Evolutionary conservation across 495 filamentous ascomycete species (phyloP).

Genomic region (Sporormia fimetaria): DNA sequence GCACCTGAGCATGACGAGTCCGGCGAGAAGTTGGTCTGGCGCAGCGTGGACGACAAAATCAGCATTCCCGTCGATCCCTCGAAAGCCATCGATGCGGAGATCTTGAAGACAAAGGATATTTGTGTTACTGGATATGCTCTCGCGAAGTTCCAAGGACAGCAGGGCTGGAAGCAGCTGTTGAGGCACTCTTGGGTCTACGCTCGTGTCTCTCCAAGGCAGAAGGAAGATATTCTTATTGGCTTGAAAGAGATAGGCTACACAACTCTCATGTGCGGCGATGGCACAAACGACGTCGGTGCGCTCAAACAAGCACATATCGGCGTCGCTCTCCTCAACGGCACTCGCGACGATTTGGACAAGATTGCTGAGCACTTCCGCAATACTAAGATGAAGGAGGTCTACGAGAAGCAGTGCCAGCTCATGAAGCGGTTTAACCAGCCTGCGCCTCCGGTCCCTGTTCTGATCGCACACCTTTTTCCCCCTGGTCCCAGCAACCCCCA

Average conservation of each 20-base stretch:
- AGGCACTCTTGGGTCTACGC: slow-evolving; percentile 96
- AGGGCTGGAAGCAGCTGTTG: slow-evolving; percentile 59
- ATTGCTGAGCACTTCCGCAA: slow-evolving; percentile 88
- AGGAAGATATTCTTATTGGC: slow-evolving; percentile 94
- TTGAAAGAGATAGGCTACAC: slow-evolving; percentile 95
- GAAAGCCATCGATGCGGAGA: slow-evolving; percentile 66
- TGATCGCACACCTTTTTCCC: slow-evolving; percentile 91
- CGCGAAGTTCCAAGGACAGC: slow-evolving; percentile 73
- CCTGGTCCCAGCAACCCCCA: slow-evolving; percentile 89
- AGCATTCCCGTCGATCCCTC: slow-evolving; percentile 80
- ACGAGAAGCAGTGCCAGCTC: slow-evolving; percentile 84
- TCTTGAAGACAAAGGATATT: slow-evolving; percentile 78
- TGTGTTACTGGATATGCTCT: slow-evolving; percentile 95
- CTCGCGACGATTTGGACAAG: slow-evolving; percentile 74
- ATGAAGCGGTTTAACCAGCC: slow-evolving; percentile 93
- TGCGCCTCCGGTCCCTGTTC: slow-evolving; percentile 70
- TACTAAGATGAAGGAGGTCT: slow-evolving; percentile 96
- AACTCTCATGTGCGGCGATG: slow-evolving; percentile 97
- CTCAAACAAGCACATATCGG: slow-evolving; percentile 98
- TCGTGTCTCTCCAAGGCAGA: slow-evolving; percentile 95
- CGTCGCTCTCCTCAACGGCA: slow-evolving; percentile 90
- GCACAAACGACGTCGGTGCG: slow-evolving; percentile 96
- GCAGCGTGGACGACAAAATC: slow-evolving; percentile 82
- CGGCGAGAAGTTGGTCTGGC: slow-evolving; percentile 79
- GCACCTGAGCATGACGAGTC: slow-evolving; percentile 82